Conservation (phyloP, 768 basidiomycete species). For the Harrya chromipes region DNA sequence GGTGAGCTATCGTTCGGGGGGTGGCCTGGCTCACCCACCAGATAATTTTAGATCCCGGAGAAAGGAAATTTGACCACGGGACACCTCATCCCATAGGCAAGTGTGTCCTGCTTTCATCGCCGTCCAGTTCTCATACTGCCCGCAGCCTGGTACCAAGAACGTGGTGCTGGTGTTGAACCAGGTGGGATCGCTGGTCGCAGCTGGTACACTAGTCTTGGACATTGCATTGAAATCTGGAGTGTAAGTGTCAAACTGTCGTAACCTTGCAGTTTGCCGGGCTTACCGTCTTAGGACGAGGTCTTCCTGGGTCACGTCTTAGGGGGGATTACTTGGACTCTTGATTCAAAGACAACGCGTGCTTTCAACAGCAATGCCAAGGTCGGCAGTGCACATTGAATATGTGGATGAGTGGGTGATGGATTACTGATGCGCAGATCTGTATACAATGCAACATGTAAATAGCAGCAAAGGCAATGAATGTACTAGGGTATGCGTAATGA, state of each 20-base stretch:
- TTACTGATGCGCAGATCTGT: slow-evolving; percentile 21
- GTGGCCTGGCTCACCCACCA: background rate
- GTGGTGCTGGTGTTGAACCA: slow-evolving; percentile 59
- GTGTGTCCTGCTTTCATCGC: slow-evolving; percentile 7
- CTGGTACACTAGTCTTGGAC: slow-evolving; percentile 82
- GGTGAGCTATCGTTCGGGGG: slow-evolving; percentile 39
- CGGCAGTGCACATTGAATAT: slow-evolving; percentile 39
- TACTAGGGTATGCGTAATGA: slow-evolving; percentile 16
- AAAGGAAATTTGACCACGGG: slow-evolving; percentile 58
- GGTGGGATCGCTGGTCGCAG: slow-evolving; percentile 61
- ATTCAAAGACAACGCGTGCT: slow-evolving; percentile 67
- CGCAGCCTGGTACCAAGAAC: slow-evolving; percentile 81
- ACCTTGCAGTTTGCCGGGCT: background rate
- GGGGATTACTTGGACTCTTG: slow-evolving; percentile 71
- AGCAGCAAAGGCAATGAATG: slow-evolving; percentile 12
- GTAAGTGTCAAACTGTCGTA: slow-evolving; percentile 34
- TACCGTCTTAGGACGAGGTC: slow-evolving; percentile 48
- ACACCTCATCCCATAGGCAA: slow-evolving; percentile 74
- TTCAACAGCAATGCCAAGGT: slow-evolving; percentile 60
- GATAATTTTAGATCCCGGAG: slow-evolving; percentile 19
- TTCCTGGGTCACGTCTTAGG: slow-evolving; percentile 74
- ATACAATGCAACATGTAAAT: slow-evolving; percentile 31
- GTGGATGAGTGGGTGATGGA: slow-evolving; percentile 11
- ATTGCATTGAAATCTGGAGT: slow-evolving; percentile 75
- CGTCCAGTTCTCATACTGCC: slow-evolving; percentile 1